These are phyloP conservation scores for Vinca major DNA, from an alignment of 305 asterid species.

Conservation along the genomic window DNA sequence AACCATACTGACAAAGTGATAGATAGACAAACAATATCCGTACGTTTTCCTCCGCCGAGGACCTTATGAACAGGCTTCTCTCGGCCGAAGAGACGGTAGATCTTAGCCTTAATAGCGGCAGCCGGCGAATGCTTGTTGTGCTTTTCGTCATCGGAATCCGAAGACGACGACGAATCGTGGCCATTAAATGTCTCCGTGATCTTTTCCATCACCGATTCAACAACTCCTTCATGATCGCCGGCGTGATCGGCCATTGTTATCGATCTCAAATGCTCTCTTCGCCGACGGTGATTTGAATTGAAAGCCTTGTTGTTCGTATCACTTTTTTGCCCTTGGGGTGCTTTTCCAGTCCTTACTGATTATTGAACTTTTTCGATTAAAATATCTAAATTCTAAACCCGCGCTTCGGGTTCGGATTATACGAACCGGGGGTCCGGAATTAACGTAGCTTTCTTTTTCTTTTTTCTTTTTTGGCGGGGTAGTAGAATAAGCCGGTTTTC, in stretches of 20 bases:
- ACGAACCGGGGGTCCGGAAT: conserved; percentile 33
- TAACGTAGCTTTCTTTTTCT: conserved; percentile 18
- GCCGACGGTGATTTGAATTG: conserved; percentile 23
- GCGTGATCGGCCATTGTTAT: conserved; percentile 59
- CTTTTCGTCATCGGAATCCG: conserved; percentile 55
- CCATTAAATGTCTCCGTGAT: conserved; percentile 58
- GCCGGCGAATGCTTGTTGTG: conserved; percentile 34
- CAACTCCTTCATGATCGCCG: conserved; percentile 46
- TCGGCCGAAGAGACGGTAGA: conserved; percentile 68
- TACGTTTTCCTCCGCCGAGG: conserved; percentile 17
- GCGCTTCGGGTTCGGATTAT: conserved; percentile 29
- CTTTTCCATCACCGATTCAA: conserved; percentile 59
- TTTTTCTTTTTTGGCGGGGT: neutral
- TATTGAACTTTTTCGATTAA: conserved; percentile 16
- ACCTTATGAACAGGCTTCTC: conserved; percentile 65
- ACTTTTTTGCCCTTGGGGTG: neutral
- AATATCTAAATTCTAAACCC: conserved; percentile 8
- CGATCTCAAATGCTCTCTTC: conserved; percentile 19
- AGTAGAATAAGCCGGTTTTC: conserved; percentile 20
- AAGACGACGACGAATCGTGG: conserved; percentile 41
- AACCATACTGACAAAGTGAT: neutral
- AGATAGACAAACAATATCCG: conserved; percentile 14
- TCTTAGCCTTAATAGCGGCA: conserved; percentile 37
- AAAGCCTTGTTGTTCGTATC: conserved; percentile 4
- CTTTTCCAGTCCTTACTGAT: neutral